A percentile compares a stretch with the other conserved stretches of the same genome.
These are phyloP conservation scores for Cucurbita argyrosperma DNA, from an alignment of 306 rosid genomes.

Conservation along the genomic window DNA sequence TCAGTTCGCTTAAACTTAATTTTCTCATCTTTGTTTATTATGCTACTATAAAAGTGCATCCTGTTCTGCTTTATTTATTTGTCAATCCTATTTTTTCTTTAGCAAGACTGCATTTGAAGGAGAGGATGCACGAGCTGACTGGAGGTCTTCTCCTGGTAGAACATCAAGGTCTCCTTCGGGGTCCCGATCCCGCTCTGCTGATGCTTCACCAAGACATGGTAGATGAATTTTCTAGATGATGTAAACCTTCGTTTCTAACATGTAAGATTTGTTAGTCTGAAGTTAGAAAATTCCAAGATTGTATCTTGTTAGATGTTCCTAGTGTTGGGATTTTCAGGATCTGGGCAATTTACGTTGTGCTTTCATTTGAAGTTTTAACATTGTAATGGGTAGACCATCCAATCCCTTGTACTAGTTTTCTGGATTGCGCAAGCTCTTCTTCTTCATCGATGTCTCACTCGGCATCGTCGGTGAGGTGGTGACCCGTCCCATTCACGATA, in stretches of 20 bases:
- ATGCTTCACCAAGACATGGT: slow-evolving; percentile 55
- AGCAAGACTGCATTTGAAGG: slow-evolving; percentile 56
- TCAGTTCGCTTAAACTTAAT: background rate
- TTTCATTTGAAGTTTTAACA: background rate
- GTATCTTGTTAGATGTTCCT: background rate
- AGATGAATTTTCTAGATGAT: slow-evolving; percentile 11
- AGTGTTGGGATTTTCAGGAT: background rate
- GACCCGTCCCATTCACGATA: background rate
- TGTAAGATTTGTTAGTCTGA: background rate
- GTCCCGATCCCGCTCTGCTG: slow-evolving; percentile 65
- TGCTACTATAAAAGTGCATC: background rate
- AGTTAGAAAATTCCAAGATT: background rate
- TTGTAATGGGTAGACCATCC: background rate
- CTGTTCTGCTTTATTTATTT: background rate
- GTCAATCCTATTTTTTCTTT: background rate
- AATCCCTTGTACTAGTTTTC: background rate
- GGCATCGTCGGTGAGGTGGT: background rate
- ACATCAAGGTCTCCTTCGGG: slow-evolving; percentile 75
- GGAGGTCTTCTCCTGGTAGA: slow-evolving; percentile 55
- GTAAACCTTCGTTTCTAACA: background rate
- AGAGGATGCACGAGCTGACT: slow-evolving; percentile 44
- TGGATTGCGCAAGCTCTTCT: background rate
- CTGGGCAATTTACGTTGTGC: background rate
- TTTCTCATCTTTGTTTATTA: background rate
- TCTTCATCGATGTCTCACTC: background rate